Evolutionary conservation across 345 rosid species (phyloP), one percentile per base, ranked within the genome.

Genomic region (Aquilaria malaccensis): DNA sequence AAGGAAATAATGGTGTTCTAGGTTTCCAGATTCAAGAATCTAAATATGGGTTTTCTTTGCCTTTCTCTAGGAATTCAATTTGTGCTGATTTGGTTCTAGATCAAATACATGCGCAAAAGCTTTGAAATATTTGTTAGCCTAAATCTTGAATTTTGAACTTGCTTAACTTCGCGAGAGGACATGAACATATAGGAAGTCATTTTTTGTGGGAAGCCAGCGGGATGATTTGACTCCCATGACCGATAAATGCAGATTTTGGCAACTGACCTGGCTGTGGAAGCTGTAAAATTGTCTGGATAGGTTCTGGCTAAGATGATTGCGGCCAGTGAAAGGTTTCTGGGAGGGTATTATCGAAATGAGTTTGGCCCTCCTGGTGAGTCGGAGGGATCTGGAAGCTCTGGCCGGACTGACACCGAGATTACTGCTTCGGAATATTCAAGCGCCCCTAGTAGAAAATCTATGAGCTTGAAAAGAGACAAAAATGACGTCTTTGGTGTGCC

Each of bases 381-480:
- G 0, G 88, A 90, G 74, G 97, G 87, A 22, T 82, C 85, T 78
- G 97, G 96, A 53, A 80, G 87, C 74, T 88, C 85, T 0, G 91
- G 89, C 29, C 85, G 80, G 57, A 79, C 81, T 54, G 94, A 84
- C 55, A 76, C 79, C 0, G 89, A 81, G 76, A 75, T 90, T 49
- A 80, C 80, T 30, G 93, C 86, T 52, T 89, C 90, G 32, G 95
- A 84, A 77, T 82, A 78, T 66, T 80, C 87, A 51, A 77, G 81
- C 62, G 71, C 74, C 13, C 88, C 88, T 2, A 62, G 60, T 4
- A 77, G 85, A 67, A 93, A 81, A 74, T 79, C 80, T 58, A 77
- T 81, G 46, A 83, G 64, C 68, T 43, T 76, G 3, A 37, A 37
- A 37, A 37, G 43, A 37, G 73, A 68, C 64, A 77, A 78, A 59